Evolutionary conservation across 805 yeast genomes (phyloP).

Genomic region (Ogataea neopini): DNA sequence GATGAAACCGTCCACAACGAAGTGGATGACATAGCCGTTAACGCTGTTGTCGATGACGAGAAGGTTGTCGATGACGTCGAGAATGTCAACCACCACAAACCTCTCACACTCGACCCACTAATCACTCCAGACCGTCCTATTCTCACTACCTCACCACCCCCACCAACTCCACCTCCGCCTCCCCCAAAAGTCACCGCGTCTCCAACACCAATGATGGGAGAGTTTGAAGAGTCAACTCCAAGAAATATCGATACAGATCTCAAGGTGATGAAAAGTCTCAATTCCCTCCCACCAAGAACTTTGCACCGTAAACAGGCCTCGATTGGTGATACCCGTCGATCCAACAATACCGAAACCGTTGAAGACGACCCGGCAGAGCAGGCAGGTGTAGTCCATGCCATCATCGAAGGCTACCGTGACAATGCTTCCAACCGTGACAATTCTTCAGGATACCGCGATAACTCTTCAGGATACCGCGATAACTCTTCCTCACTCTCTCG

Average conservation of each 20-base stretch:
- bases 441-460: too few relatives aligned
- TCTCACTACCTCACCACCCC: neutral
- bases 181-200: slow-evolving; percentile 9
- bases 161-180: neutral
- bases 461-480: too few relatives aligned
- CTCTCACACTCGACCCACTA: slow-evolving; percentile 15
- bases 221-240: slow-evolving; percentile 18
- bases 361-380: neutral
- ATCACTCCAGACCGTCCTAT: neutral
- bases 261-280: slow-evolving; percentile 17
- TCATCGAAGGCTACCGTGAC: slow-evolving; percentile 15
- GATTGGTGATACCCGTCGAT: slow-evolving; percentile 4
- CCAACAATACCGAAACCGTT: neutral
- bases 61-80: neutral
- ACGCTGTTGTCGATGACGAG: neutral
- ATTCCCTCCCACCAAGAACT: slow-evolving; percentile 14
- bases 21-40: too few relatives aligned
- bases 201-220: slow-evolving; percentile 11
- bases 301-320: slow-evolving; percentile 18
- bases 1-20: neutral
- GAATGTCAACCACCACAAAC: too few relatives aligned
- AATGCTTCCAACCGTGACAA: slow-evolving; percentile 1
- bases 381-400: slow-evolving; percentile 7
- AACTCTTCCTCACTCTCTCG: too few relatives aligned
- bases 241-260: slow-evolving; percentile 16